Conservation (phyloP, 192 early-diverging fungal species). For the Dissophora globulifera region DNA sequence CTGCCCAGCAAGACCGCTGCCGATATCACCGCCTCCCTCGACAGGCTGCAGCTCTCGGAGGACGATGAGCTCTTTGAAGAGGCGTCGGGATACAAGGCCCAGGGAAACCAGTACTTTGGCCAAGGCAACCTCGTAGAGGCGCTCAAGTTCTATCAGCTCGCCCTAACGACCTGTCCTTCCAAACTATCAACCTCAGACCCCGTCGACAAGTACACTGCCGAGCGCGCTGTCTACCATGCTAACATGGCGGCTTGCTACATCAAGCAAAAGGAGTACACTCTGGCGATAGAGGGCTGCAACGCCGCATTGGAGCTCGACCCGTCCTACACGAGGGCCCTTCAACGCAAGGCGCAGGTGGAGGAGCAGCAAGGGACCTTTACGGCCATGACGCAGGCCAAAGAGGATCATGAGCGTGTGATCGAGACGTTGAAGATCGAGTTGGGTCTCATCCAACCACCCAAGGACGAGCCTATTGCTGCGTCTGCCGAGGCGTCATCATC, state of each 20-base stretch:
- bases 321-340: slow-evolving; percentile 66
- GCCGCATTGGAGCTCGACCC: slow-evolving; percentile 64
- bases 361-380: slow-evolving; percentile 60
- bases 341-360: slow-evolving; percentile 70
- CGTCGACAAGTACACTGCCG: slow-evolving; percentile 27
- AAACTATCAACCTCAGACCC: not conserved
- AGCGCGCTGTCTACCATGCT: slow-evolving; percentile 63
- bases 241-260: slow-evolving; percentile 78
- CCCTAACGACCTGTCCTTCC: slow-evolving; percentile 56
- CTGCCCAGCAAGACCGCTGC: not conserved
- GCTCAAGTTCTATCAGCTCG: slow-evolving; percentile 55
- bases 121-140: slow-evolving; percentile 57
- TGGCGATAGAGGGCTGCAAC: slow-evolving; percentile 28
- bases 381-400: slow-evolving; percentile 45
- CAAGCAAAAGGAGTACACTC: slow-evolving; percentile 48
- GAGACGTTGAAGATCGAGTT: slow-evolving; percentile 54
- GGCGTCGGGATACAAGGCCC: slow-evolving; percentile 57
- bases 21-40: slow-evolving; percentile 37
- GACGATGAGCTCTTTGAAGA: slow-evolving; percentile 55
- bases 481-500: too few relatives aligned
- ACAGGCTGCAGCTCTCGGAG: slow-evolving; percentile 46
- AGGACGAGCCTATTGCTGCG: slow-evolving; percentile 11
- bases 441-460: slow-evolving; percentile 30
- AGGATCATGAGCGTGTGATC: slow-evolving; percentile 55
- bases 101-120: slow-evolving; percentile 61